Conservation (phyloP, 2,329 filamentous ascomycete genomes). For the Aspergillus glaucus region DNA sequence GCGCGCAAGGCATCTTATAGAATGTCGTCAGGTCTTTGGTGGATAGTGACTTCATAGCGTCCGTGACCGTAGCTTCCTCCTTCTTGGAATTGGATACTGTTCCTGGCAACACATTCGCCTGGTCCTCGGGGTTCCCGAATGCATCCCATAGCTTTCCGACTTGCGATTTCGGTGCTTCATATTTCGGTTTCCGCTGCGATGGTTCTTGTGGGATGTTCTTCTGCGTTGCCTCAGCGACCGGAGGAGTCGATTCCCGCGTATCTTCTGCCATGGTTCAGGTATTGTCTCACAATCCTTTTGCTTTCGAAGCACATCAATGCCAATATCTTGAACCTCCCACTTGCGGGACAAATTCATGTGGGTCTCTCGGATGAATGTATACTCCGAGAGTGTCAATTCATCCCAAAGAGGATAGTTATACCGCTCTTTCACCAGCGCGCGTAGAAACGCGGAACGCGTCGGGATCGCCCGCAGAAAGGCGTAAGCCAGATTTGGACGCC, state of each 20-base stretch:
- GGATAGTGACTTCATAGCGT: conserved; percentile 39
- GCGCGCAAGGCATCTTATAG: conserved; percentile 74
- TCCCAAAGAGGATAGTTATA: conserved; percentile 8
- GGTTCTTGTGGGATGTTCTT: conserved; percentile 11
- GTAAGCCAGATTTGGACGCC: conserved; percentile 11
- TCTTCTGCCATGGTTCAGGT: conserved; percentile 33
- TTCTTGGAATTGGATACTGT: conserved; percentile 42
- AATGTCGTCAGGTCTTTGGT: conserved; percentile 54
- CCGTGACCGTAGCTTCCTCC: conserved; percentile 36
- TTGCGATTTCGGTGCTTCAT: conserved; percentile 40
- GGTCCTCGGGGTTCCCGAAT: conserved; percentile 43
- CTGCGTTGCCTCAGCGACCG: conserved; percentile 7
- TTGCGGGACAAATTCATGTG: background rate
- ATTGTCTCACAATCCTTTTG: conserved; percentile 3
- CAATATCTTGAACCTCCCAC: conserved; percentile 1
- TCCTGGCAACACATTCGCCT: conserved; percentile 50
- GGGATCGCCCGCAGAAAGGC: conserved; percentile 6
- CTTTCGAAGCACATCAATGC: background rate
- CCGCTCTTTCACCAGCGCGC: conserved; percentile 13
- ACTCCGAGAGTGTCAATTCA: conserved; percentile 3
- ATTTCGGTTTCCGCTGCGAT: conserved; percentile 28
- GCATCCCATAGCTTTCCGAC: conserved; percentile 44
- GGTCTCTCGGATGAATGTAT: conserved; percentile 4
- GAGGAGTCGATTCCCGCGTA: conserved; percentile 22
- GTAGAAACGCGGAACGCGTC: conserved; percentile 32